Evolutionary conservation across 129 eudicot genomes (phyloP).

Genomic region (Arctium minus): DNA sequence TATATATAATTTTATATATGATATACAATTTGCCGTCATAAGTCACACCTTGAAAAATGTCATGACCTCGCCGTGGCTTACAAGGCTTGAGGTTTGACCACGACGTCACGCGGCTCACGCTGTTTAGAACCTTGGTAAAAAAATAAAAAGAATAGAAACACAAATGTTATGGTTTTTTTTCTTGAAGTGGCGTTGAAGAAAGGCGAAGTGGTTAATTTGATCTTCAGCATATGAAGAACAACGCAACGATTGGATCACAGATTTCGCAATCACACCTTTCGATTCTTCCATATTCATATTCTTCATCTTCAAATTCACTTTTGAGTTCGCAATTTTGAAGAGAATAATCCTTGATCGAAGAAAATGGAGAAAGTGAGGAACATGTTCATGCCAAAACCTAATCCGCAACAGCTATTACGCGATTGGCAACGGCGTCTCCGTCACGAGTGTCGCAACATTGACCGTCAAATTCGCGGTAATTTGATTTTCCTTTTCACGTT

Average conservation of each 20-base stretch:
- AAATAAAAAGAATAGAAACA: no score
- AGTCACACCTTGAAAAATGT: no score
- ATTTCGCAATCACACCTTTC: not conserved
- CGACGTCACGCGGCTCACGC: no score
- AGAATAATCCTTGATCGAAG: not conserved
- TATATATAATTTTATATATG: no score
- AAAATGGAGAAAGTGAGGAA: conserved; percentile 82
- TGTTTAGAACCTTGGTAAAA: no score
- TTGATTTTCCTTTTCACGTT: not conserved
- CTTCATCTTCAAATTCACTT: not conserved
- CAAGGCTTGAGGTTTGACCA: no score
- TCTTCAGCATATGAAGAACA: not conserved
- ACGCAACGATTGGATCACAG: not conserved
- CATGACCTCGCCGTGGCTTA: no score
- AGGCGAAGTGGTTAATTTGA: not conserved
- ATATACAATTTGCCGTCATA: no score
- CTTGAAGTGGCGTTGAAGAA: not conserved
- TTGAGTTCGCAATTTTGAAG: not conserved
- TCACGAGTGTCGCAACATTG: conserved; percentile 49
- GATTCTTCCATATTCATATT: not conserved
- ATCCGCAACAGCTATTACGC: conserved; percentile 71
- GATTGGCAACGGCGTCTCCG: conserved; percentile 98
- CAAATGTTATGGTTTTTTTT: not conserved
- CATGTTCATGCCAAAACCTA: conserved; percentile 78
- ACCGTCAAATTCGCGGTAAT: conserved; percentile 84